phyloP scores from a whole-genome alignment of 1,139 yeast species.

The Scheffersomyces illinoinensis region DNA sequence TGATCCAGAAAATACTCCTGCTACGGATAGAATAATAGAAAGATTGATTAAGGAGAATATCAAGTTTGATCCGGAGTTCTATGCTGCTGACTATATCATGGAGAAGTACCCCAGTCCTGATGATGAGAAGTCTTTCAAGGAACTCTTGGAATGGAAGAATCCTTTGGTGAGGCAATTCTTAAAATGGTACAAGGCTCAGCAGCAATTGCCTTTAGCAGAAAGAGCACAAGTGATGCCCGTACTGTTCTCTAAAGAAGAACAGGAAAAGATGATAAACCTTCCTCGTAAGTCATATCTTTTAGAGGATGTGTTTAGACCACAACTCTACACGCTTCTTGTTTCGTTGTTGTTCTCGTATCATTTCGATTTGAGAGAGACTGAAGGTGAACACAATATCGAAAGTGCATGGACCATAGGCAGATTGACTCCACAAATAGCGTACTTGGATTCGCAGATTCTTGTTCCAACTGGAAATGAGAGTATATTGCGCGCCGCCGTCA shows the following conservation, averaged over 20 bases:
- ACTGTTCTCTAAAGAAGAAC: constrained; percentile 60
- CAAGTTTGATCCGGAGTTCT: constrained; percentile 86
- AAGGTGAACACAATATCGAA: constrained; percentile 80
- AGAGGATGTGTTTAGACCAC: constrained; percentile 44
- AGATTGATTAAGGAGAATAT: constrained; percentile 69
- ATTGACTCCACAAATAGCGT: constrained; percentile 72
- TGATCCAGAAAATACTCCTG: constrained; percentile 67
- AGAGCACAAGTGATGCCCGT: constrained; percentile 36
- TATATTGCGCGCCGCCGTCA: constrained; percentile 50
- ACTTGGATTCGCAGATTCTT: constrained; percentile 59
- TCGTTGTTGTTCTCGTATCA: constrained; percentile 70
- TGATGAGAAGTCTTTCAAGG: constrained; percentile 54
- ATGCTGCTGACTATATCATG: constrained; percentile 80
- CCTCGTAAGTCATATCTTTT: constrained; percentile 66
- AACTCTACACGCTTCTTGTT: constrained; percentile 59
- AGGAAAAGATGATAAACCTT: constrained; percentile 63
- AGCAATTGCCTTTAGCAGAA: constrained; percentile 19
- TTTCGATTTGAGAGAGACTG: constrained; percentile 73
- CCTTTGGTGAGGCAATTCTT: constrained; percentile 46
- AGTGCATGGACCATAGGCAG: constrained; percentile 95
- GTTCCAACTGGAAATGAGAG: constrained; percentile 34
- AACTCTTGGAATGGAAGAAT: constrained; percentile 58
- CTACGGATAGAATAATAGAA: constrained; percentile 61
- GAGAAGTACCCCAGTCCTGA: constrained; percentile 53
- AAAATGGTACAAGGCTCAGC: constrained; percentile 49